A percentile compares a stretch with the other conserved stretches of the same genome.
phyloP scores from a whole-genome alignment of 495 filamentous ascomycete genomes.

The Aspergillus wentii region DNA sequence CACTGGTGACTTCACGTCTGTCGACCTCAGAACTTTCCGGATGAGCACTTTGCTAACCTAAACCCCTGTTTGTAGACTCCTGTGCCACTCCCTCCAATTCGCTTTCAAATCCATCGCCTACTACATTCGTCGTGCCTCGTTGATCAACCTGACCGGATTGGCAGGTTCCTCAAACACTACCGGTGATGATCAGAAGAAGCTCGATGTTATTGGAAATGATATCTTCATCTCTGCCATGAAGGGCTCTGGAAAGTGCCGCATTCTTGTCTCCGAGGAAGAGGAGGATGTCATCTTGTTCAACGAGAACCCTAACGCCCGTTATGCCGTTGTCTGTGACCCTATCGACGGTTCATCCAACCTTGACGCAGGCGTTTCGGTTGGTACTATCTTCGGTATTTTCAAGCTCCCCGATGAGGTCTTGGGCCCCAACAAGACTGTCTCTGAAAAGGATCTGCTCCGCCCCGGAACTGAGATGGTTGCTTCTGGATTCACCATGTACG shows the following conservation, averaged over 20 bases:
- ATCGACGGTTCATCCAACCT: slow-evolving; percentile 98
- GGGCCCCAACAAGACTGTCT: slow-evolving; percentile 52
- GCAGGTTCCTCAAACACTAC: slow-evolving; percentile 93
- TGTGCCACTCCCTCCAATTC: slow-evolving; percentile 97
- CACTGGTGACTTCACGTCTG: slow-evolving; percentile 96
- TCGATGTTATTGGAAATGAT: slow-evolving; percentile 98
- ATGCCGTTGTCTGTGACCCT: slow-evolving; percentile 94
- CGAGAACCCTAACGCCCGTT: slow-evolving; percentile 73
- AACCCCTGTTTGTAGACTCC: slow-evolving; percentile 52
- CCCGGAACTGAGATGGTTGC: slow-evolving; percentile 90
- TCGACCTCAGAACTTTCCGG: slow-evolving; percentile 4
- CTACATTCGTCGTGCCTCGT: slow-evolving; percentile 96
- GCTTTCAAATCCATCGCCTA: slow-evolving; percentile 99
- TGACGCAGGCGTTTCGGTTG: slow-evolving; percentile 95
- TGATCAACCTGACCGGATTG: slow-evolving; percentile 93
- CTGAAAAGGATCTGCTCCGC: slow-evolving; percentile 76
- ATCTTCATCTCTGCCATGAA: slow-evolving; percentile 93
- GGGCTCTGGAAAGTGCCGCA: slow-evolving; percentile 79
- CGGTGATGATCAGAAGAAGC: slow-evolving; percentile 98
- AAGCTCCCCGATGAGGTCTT: slow-evolving; percentile 69
- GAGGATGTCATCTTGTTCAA: slow-evolving; percentile 86
- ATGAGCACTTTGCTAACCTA: background rate
- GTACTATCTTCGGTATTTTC: slow-evolving; percentile 96
- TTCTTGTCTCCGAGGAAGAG: slow-evolving; percentile 95
- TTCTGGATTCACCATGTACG: slow-evolving; percentile 98